Evolutionary conservation across 2,329 filamentous ascomycete genomes (phyloP), one percentile per base, ranked within the genome.

Genomic region (Penicillium crustosum): DNA sequence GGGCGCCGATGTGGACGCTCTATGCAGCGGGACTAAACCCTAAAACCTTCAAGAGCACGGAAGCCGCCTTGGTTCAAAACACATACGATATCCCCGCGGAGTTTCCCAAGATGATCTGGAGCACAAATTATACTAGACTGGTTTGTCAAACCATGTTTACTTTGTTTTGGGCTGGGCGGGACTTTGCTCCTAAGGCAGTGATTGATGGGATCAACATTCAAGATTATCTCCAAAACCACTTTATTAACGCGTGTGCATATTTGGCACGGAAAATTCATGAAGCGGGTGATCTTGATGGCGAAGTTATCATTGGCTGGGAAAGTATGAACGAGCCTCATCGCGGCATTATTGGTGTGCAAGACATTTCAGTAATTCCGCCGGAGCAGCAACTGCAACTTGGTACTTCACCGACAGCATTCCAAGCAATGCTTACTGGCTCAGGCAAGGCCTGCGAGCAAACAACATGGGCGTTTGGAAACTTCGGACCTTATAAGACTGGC

Each of bases 61-160:
- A 97, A 75, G 93, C 93, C 4, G 91, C 94, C 38, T 84, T 97
- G 59, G 93, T 99, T 7, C 94, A 99, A 53, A 99, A 97, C 70
- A 95, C 90, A 2, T 97, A 91, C 71, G 87, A 90, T 10, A 84
- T 96, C 21, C 91, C 93, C 9, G 87, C 87, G 27, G 83, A 88
- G 1, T 99, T 93, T 65, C 94, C 94, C 25, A 97, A 97, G 78
- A 99, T 99, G 95, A 93, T 97, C 57, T 99, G 94, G 94, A 92
- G 93, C 17, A 97, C 95, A 51, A 99, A 99, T 73, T 99, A 99
- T 75, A 89, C 86, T 61, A 86, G 94, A 25, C 81, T 97, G 49
- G 93, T 89, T 3, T 90, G 89, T 49, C 91, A 93, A 64, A 93
- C 91, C 45, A 91, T 97, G 66, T 97, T 97, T 73, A 96, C 93